These are phyloP conservation scores for Barnettozyma salicaria DNA, from an alignment of 805 yeast species.

Conservation along the genomic window DNA sequence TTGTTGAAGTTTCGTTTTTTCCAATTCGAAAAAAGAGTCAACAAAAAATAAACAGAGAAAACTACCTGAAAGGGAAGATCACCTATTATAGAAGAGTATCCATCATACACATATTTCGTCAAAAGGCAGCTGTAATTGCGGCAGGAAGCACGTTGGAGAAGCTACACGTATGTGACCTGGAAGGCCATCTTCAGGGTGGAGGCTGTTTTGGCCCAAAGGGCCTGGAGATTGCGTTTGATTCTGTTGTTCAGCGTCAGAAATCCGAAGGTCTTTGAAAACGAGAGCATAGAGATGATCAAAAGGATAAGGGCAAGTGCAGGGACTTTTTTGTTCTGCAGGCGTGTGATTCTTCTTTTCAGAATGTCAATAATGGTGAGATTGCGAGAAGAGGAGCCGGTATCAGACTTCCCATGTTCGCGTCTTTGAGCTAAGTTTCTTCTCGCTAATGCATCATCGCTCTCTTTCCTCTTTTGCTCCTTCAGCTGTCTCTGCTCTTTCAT, in stretches of 20 bases:
- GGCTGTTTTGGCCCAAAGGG: constrained; percentile 15
- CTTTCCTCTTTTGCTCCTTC: constrained; percentile 4
- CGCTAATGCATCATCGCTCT: neutral
- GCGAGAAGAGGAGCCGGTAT: neutral
- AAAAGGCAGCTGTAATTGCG: too few relatives aligned
- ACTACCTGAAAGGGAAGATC: too few relatives aligned
- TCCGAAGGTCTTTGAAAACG: constrained; percentile 10
- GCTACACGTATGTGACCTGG: constrained; percentile 24
- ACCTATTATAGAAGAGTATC: too few relatives aligned
- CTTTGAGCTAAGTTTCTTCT: neutral
- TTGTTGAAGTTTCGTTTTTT: too few relatives aligned
- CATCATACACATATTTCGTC: too few relatives aligned
- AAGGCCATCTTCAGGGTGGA: constrained; percentile 24
- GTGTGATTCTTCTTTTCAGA: constrained; percentile 14
- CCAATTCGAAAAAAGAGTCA: too few relatives aligned
- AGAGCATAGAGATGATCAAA: constrained; percentile 14
- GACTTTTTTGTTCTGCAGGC: constrained; percentile 6
- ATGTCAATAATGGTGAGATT: constrained; percentile 12
- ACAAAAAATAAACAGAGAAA: too few relatives aligned
- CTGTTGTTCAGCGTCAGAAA: constrained; percentile 11
- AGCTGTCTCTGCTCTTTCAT: constrained; percentile 11
- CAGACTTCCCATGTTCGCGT: neutral
- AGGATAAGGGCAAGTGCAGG: constrained; percentile 10
- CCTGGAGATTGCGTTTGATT: constrained; percentile 7
- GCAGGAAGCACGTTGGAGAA: too few relatives aligned